Evolutionary conservation across 371 early-diverging fungal species (phyloP).

Genomic region (Mucor lusitanicus): DNA sequence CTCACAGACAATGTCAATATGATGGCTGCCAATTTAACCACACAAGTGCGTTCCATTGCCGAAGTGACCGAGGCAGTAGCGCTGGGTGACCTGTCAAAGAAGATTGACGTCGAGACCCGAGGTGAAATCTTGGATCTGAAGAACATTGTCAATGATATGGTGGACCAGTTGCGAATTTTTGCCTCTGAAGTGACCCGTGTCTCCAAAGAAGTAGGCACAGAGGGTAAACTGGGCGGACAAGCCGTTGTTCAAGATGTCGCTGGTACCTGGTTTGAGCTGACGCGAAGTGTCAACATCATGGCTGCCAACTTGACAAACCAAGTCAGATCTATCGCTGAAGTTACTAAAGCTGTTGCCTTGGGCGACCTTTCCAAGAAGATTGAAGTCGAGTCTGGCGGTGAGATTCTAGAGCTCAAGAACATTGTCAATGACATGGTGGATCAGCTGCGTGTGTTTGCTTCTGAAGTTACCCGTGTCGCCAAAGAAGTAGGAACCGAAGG

Average conservation of each 20-base stretch:
- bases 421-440: constrained; percentile 51
- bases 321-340: constrained; percentile 57
- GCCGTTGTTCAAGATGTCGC: constrained; percentile 52
- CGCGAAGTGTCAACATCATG: constrained; percentile 62
- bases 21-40: constrained; percentile 61
- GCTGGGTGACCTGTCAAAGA: constrained; percentile 49
- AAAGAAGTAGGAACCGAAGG: constrained; percentile 56
- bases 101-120: constrained; percentile 30
- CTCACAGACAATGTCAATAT: constrained; percentile 65
- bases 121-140: constrained; percentile 45
- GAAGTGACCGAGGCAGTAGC: constrained; percentile 62
- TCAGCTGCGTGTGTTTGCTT: constrained; percentile 40
- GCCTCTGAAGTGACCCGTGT: constrained; percentile 49
- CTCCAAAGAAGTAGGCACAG: constrained; percentile 50
- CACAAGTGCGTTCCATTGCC: constrained; percentile 59
- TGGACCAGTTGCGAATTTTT: constrained; percentile 44
- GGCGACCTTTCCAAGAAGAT: constrained; percentile 52
- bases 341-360: constrained; percentile 59
- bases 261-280: constrained; percentile 67
- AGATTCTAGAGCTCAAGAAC: constrained; percentile 39
- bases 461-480: constrained; percentile 48
- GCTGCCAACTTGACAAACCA: constrained; percentile 61
- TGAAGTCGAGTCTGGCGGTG: constrained; percentile 33
- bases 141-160: constrained; percentile 47
- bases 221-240: constrained; percentile 52